Evolutionary conservation across 306 rosid genomes (phyloP).

Genomic region (Cicer bijugum): DNA sequence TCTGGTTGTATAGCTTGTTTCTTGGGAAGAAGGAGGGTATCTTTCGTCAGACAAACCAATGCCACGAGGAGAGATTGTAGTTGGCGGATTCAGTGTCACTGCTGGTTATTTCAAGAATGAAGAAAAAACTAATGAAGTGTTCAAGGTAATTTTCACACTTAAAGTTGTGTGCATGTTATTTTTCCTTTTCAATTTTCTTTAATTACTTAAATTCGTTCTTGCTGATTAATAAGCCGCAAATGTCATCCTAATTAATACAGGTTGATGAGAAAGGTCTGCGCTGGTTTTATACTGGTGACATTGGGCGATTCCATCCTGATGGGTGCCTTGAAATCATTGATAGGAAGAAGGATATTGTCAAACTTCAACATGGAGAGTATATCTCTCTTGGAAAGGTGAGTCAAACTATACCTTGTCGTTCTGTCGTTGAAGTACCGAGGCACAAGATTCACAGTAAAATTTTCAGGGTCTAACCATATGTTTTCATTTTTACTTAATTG

Average conservation of each 20-base stretch:
- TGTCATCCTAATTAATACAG: slow-evolving; percentile 46
- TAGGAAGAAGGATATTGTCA: slow-evolving; percentile 91
- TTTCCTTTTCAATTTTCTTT: slow-evolving; percentile 24
- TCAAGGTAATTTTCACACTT: slow-evolving; percentile 60
- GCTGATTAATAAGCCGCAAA: slow-evolving; percentile 31
- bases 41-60: slow-evolving; percentile 80
- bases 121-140: slow-evolving; percentile 83
- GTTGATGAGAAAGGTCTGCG: slow-evolving; percentile 82
- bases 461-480: slow-evolving; percentile 35
- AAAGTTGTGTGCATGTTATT: neutral
- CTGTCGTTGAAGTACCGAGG: neutral
- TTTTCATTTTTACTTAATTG: slow-evolving; percentile 39
- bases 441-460: slow-evolving; percentile 16
- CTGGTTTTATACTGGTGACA: slow-evolving; percentile 90
- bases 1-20: slow-evolving; percentile 71
- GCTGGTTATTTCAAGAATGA: slow-evolving; percentile 89
- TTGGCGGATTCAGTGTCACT: slow-evolving; percentile 79
- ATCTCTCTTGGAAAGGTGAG: slow-evolving; percentile 90
- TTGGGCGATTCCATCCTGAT: slow-evolving; percentile 83
- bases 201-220: slow-evolving; percentile 23
- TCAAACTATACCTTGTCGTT: slow-evolving; percentile 18
- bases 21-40: slow-evolving; percentile 97
- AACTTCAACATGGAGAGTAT: slow-evolving; percentile 98
- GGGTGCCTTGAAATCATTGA: slow-evolving; percentile 93
- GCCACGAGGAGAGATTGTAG: slow-evolving; percentile 91